A percentile compares a stretch with the other conserved stretches of the same genome.
Evolutionary conservation across 805 yeast species (phyloP).

Genomic region (Cyberlindnera xylosilytica): DNA sequence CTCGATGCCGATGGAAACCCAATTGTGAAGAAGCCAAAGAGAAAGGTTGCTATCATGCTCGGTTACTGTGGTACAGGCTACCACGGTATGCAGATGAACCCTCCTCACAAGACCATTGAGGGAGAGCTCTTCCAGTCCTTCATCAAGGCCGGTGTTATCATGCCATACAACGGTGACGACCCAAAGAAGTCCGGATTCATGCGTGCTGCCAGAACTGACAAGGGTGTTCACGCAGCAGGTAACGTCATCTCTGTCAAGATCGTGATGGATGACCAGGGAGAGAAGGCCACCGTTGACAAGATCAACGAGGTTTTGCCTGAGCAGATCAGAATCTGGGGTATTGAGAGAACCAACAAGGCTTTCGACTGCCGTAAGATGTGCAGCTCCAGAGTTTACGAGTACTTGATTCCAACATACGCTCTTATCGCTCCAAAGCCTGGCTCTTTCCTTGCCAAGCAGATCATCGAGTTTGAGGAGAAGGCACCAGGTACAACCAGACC

Average conservation of each 20-base stretch:
- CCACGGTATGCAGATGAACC: conserved; percentile 93
- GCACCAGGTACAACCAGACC: conserved; percentile 58
- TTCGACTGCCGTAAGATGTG: conserved; percentile 96
- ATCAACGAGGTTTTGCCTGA: conserved; percentile 78
- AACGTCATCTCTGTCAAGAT: conserved; percentile 82
- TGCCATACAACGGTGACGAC: conserved; percentile 82
- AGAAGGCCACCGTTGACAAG: conserved; percentile 50
- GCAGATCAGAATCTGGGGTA: conserved; percentile 91
- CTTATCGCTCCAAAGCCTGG: conserved; percentile 87
- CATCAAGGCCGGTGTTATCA: conserved; percentile 82
- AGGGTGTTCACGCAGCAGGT: conserved; percentile 98
- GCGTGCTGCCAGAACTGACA: conserved; percentile 88
- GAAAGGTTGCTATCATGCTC: conserved; percentile 83
- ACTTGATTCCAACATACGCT: conserved; percentile 86
- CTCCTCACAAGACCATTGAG: conserved; percentile 86
- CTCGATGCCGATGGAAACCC: conserved; percentile 65
- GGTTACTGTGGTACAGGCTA: conserved; percentile 97
- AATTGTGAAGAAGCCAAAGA: conserved; percentile 71
- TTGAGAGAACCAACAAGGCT: conserved; percentile 80
- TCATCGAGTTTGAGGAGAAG: conserved; percentile 48
- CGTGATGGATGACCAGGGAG: conserved; percentile 59
- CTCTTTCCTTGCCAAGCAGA: conserved; percentile 58
- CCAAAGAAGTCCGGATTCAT: conserved; percentile 83
- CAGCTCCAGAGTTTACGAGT: conserved; percentile 93
- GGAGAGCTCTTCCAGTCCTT: conserved; percentile 84